Conservation (phyloP, 2,329 filamentous ascomycete species). For the Clonostachys rosea region DNA sequence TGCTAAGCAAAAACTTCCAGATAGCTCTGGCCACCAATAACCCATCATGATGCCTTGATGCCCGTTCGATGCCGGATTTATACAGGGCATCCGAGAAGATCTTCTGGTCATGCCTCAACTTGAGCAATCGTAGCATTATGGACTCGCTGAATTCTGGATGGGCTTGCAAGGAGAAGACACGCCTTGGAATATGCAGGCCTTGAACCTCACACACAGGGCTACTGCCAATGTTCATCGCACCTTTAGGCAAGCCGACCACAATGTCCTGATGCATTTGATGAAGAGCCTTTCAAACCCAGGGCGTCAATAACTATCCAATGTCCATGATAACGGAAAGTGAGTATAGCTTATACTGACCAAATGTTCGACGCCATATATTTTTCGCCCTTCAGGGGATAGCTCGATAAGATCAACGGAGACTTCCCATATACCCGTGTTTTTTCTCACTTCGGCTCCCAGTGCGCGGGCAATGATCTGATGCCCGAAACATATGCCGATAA, state of each 20-base stretch:
- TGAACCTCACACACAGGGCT: conserved; percentile 35
- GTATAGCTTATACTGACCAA: neutral
- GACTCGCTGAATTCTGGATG: conserved; percentile 38
- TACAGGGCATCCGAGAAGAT: conserved; percentile 5
- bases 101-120: conserved; percentile 12
- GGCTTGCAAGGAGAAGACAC: conserved; percentile 37
- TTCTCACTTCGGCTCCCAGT: conserved; percentile 26
- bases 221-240: conserved; percentile 31
- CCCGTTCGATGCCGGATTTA: conserved; percentile 11
- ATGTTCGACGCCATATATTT: conserved; percentile 1
- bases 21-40: conserved; percentile 15
- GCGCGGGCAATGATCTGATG: conserved; percentile 42
- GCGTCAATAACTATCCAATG: neutral
- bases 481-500: conserved; percentile 42
- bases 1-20: conserved; percentile 13
- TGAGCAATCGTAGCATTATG: conserved; percentile 29
- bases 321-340: conserved; percentile 16
- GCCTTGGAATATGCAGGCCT: conserved; percentile 30
- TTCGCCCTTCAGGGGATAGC: conserved; percentile 1
- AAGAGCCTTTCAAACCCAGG: conserved; percentile 11
- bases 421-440: conserved; percentile 36
- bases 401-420: conserved; percentile 1
- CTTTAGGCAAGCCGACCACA: conserved; percentile 29
- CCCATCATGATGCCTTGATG: conserved; percentile 16
- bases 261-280: conserved; percentile 45